A percentile compares a stretch with the other conserved stretches of the same genome.
phyloP scores from a whole-genome alignment of 1,284 basidiomycete genomes.

The Lentinus polychrous region DNA sequence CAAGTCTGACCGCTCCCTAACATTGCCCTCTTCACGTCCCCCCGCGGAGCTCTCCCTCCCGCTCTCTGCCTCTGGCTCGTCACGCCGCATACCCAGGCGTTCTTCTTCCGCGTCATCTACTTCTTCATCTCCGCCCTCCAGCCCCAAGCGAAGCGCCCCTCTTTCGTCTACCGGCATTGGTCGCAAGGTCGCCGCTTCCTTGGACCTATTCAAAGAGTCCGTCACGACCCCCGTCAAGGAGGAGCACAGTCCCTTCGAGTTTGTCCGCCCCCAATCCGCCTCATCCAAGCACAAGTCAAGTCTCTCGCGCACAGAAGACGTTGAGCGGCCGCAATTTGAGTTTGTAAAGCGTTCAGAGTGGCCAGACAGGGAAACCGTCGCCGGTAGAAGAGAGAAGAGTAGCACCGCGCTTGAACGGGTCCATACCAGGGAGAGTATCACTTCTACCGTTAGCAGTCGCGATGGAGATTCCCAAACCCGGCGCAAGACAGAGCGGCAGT shows the following conservation, averaged over 20 bases:
- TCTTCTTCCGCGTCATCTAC: conserved; percentile 35
- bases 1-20: conserved; percentile 22
- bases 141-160: conserved; percentile 16
- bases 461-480: conserved; percentile 26
- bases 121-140: conserved; percentile 31
- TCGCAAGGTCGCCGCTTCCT: conserved; percentile 71
- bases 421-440: conserved; percentile 40
- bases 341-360: conserved; percentile 78
- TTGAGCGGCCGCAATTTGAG: conserved; percentile 63
- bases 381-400: conserved; percentile 59
- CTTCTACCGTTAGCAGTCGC: conserved; percentile 21
- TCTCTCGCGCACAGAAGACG: conserved; percentile 40
- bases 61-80: conserved; percentile 21
- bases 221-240: conserved; percentile 37
- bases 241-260: conserved; percentile 26
- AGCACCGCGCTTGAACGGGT: conserved; percentile 49
- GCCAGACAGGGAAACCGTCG: conserved; percentile 68
- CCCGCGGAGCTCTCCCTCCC: conserved; percentile 18
- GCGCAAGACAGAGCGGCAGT: conserved; percentile 31
- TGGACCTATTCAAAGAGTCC: conserved; percentile 76
- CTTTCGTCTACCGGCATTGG: conserved; percentile 46
- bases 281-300: conserved; percentile 32
- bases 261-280: conserved; percentile 22
- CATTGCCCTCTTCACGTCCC: conserved; percentile 21
- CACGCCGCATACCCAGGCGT: conserved; percentile 33